Percentiles rank a stretch among this genome's conserved stretches.
Conservation (phyloP, 2,329 filamentous ascomycete species). For the Penicillium frequentans region DNA sequence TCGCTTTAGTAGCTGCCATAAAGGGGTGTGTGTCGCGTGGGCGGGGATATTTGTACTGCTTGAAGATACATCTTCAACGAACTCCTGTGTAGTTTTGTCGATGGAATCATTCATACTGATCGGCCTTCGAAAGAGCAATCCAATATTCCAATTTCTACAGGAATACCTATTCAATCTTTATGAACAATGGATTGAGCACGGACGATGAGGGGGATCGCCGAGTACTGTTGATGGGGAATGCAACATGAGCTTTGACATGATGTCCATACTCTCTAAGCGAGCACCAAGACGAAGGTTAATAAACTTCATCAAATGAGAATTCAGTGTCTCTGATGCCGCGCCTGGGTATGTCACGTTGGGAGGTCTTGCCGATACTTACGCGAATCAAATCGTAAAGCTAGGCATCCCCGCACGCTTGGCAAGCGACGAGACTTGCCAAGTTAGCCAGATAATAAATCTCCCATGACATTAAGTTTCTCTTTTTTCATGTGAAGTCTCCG, state of each 20-base stretch:
- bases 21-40: constrained; percentile 6
- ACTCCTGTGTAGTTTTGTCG: background rate
- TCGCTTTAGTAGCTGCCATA: constrained; percentile 17
- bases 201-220: background rate
- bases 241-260: constrained; percentile 4
- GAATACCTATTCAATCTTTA: background rate
- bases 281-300: background rate
- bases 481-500: background rate
- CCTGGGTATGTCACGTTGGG: background rate
- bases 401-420: constrained; percentile 3
- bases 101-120: background rate
- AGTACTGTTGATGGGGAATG: background rate
- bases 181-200: background rate
- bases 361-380: constrained; percentile 1
- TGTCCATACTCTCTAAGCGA: constrained; percentile 7
- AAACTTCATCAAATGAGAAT: constrained; percentile 1
- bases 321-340: background rate
- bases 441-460: background rate
- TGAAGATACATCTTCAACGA: constrained; percentile 4
- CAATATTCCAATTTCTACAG: background rate
- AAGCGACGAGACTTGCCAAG: background rate
- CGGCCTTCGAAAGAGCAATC: background rate
- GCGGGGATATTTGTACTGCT: background rate
- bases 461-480: background rate
- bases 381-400: constrained; percentile 3